phyloP scores from a whole-genome alignment of 129 eudicot genomes.

The Artemisia tridentata region DNA sequence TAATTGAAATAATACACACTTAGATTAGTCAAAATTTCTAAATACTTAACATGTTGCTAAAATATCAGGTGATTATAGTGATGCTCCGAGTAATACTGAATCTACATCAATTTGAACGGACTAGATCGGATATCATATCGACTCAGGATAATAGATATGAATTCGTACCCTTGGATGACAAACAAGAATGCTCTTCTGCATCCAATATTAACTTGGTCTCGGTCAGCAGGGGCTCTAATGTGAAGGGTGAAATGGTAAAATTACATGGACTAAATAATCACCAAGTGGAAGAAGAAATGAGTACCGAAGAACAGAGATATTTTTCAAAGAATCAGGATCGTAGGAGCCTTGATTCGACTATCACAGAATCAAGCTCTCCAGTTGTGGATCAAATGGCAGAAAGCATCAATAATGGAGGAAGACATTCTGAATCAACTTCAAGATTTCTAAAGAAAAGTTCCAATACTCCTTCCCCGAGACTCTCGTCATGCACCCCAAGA shows the following conservation, averaged over 20 bases:
- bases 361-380: conserved; percentile 60
- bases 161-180: conserved; percentile 70
- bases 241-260: conserved; percentile 30
- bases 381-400: conserved; percentile 51
- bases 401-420: conserved; percentile 50
- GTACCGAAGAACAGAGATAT: conserved; percentile 55
- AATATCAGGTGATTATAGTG: conserved; percentile 56
- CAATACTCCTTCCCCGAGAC: conserved; percentile 63
- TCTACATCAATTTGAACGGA: conserved; percentile 51
- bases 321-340: conserved; percentile 51
- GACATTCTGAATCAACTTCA: conserved; percentile 42
- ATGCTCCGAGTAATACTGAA: conserved; percentile 50
- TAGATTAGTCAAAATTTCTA: neutral
- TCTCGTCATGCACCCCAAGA: conserved; percentile 75
- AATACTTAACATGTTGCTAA: conserved; percentile 26
- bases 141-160: conserved; percentile 56
- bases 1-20: too few species aligned
- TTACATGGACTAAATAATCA: conserved; percentile 15
- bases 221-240: conserved; percentile 22
- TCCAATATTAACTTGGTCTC: conserved; percentile 41
- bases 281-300: conserved; percentile 46
- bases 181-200: conserved; percentile 65
- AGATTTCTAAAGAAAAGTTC: conserved; percentile 51
- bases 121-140: conserved; percentile 49
- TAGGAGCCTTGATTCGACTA: conserved; percentile 68